These are phyloP conservation scores for Boehmeria nivea DNA, from an alignment of 306 rosid species.

Conservation along the genomic window DNA sequence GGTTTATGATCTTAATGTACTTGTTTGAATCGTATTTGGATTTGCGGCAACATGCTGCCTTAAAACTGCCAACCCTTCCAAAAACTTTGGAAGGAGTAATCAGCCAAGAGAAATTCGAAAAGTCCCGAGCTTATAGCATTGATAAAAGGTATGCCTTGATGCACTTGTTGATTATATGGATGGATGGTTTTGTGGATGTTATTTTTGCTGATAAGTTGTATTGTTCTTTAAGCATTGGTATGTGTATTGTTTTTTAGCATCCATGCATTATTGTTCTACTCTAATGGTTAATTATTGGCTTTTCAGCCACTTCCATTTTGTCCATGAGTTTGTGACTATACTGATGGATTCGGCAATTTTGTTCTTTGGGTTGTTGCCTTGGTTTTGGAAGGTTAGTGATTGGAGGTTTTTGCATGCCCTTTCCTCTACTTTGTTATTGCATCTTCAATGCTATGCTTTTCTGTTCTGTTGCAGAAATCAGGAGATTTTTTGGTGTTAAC, in stretches of 20 bases:
- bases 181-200: too few species aligned
- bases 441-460: background rate
- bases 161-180: slow-evolving; percentile 13
- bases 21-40: slow-evolving; percentile 87
- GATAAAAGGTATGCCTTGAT: slow-evolving; percentile 71
- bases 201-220: background rate
- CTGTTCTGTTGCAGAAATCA: slow-evolving; percentile 57
- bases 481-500: slow-evolving; percentile 49
- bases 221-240: background rate
- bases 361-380: slow-evolving; percentile 72
- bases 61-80: slow-evolving; percentile 80
- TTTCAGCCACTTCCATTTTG: slow-evolving; percentile 81
- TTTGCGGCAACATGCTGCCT: slow-evolving; percentile 76
- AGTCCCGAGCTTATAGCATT: slow-evolving; percentile 88
- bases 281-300: background rate
- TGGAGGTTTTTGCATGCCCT: slow-evolving; percentile 12
- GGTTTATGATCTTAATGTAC: slow-evolving; percentile 88
- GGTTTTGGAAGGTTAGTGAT: slow-evolving; percentile 93
- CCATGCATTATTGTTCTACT: background rate
- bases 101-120: slow-evolving; percentile 86
- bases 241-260: too few species aligned
- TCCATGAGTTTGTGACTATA: slow-evolving; percentile 85
- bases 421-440: background rate
- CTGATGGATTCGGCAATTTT: slow-evolving; percentile 79
- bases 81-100: slow-evolving; percentile 85